Evolutionary conservation across 176 grass and related monocot genomes (phyloP).

Genomic region (Aegilops sharonensis): DNA sequence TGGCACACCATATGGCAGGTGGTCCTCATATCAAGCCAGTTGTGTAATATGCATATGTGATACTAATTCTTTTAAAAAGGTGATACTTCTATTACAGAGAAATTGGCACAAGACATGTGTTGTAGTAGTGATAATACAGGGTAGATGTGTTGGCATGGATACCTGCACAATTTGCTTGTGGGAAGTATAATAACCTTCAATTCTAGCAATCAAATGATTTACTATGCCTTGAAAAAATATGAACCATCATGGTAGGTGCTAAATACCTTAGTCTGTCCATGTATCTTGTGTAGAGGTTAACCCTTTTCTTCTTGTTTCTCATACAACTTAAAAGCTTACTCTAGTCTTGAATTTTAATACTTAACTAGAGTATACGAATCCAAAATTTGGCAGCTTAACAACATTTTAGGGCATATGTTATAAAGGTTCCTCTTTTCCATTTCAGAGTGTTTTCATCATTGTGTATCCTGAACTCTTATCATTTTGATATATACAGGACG

Average conservation of each 20-base stretch:
- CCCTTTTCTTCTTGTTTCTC: neutral
- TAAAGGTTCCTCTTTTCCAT: too few relatives aligned
- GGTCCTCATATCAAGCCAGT: neutral
- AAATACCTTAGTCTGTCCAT: neutral
- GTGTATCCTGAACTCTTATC: too few relatives aligned
- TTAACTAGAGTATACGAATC: too few relatives aligned
- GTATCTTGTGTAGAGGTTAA: neutral
- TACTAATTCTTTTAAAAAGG: neutral
- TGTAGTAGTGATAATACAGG: neutral
- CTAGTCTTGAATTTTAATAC: too few relatives aligned
- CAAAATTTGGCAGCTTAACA: too few relatives aligned
- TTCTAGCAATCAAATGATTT: neutral
- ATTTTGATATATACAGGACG: too few relatives aligned
- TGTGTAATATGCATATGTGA: neutral
- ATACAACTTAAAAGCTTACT: neutral
- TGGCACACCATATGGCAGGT: neutral
- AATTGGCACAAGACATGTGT: neutral
- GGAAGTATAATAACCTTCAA: neutral
- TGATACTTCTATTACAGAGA: neutral
- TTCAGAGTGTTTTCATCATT: too few relatives aligned
- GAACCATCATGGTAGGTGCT: neutral
- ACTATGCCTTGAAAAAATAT: slow-evolving; percentile 17
- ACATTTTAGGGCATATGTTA: too few relatives aligned
- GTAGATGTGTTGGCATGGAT: neutral
- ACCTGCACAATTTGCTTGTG: neutral